Evolutionary conservation across 1,284 basidiomycete species (phyloP).

Genomic region (Ceratobasidium sp.): DNA sequence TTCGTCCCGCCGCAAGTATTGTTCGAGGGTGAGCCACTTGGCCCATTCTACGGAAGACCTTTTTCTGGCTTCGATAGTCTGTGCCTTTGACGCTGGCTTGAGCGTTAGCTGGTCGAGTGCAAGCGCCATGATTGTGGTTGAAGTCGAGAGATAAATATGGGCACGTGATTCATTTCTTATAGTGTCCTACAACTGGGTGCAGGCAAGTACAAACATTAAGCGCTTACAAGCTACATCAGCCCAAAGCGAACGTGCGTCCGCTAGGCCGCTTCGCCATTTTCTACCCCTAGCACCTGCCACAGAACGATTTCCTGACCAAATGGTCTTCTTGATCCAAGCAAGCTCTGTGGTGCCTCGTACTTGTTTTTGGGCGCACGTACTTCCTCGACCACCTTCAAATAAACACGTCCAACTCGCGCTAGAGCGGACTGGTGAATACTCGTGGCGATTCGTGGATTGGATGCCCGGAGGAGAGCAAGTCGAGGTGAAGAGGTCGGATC

Average conservation of each 20-base stretch:
- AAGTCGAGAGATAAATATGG: neutral
- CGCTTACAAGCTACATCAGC: neutral
- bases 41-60: constrained; percentile 51
- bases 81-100: constrained; percentile 16
- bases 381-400: constrained; percentile 72
- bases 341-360: constrained; percentile 88
- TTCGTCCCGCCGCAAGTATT: constrained; percentile 50
- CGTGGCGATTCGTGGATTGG: constrained; percentile 67
- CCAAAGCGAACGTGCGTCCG: no score
- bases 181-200: neutral
- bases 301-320: constrained; percentile 76
- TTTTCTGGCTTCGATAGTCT: constrained; percentile 45
- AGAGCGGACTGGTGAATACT: constrained; percentile 79
- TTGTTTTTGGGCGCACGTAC: constrained; percentile 75
- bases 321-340: constrained; percentile 81
- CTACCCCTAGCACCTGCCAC: constrained; percentile 76
- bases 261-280: constrained; percentile 43
- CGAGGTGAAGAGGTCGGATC: constrained; percentile 65
- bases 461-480: constrained; percentile 65
- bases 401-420: constrained; percentile 68
- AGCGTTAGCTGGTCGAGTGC: constrained; percentile 15
- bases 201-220: neutral
- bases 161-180: neutral
- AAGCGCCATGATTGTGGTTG: neutral
- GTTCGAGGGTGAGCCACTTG: constrained; percentile 48